A percentile compares a stretch with the other conserved stretches of the same genome.
These are phyloP conservation scores for Geopyxis carbonaria DNA, from an alignment of 495 filamentous ascomycete genomes.

Conservation along the genomic window DNA sequence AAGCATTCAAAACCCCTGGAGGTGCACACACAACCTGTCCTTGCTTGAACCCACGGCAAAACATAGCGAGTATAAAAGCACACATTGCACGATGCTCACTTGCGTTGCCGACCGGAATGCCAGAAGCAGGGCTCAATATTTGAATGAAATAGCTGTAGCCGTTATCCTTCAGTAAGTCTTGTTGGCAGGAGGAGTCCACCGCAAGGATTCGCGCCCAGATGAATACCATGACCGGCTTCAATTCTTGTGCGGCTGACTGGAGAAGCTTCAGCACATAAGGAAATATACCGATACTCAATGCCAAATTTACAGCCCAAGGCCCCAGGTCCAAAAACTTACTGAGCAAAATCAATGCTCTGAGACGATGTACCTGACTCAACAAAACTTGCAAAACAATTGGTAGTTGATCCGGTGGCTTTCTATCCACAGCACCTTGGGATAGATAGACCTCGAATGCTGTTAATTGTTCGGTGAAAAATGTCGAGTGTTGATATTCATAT, in stretches of 20 bases:
- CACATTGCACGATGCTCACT: constrained; percentile 98
- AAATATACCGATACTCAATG: constrained; percentile 94
- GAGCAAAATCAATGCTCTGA: constrained; percentile 82
- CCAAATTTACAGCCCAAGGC: constrained; percentile 93
- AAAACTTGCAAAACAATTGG: constrained; percentile 93
- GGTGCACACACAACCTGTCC: constrained; percentile 76
- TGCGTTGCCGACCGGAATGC: constrained; percentile 65
- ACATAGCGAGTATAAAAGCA: constrained; percentile 90
- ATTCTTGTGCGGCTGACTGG: constrained; percentile 81
- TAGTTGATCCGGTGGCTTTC: constrained; percentile 79
- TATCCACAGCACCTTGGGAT: constrained; percentile 64
- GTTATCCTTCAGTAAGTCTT: constrained; percentile 85
- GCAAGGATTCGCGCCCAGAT: constrained; percentile 97
- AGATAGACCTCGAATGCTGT: constrained; percentile 96
- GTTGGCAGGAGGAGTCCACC: constrained; percentile 82
- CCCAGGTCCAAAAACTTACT: constrained; percentile 89
- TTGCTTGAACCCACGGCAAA: constrained; percentile 82
- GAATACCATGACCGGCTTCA: constrained; percentile 98
- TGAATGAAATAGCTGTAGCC: constrained; percentile 91
- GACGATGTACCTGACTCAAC: constrained; percentile 81
- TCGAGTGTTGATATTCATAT: constrained; percentile 86
- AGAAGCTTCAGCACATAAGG: constrained; percentile 92
- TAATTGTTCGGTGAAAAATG: constrained; percentile 92
- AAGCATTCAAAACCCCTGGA: constrained; percentile 71
- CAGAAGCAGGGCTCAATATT: constrained; percentile 67